Percentiles rank a stretch among this genome's conserved stretches.
Evolutionary conservation across 768 basidiomycete species (phyloP).

Genomic region (Panus rudis): DNA sequence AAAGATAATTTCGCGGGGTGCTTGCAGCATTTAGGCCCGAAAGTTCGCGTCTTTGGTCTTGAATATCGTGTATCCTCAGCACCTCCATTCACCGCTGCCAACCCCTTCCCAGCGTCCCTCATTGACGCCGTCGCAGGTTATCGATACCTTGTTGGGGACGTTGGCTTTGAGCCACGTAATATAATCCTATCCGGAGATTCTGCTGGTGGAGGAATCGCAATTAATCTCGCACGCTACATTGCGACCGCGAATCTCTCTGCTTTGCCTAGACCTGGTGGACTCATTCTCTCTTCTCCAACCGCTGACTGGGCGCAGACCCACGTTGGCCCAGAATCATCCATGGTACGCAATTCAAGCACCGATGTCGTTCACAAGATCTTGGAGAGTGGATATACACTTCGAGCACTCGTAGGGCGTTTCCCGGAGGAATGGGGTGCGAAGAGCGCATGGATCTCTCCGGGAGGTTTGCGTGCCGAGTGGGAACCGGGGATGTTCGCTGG

Average conservation of each 20-base stretch:
- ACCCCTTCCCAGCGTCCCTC: slow-evolving; percentile 48
- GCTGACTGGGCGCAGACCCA: slow-evolving; percentile 14
- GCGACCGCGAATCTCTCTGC: slow-evolving; percentile 13
- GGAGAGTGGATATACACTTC: slow-evolving; percentile 6
- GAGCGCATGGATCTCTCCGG: slow-evolving; percentile 17
- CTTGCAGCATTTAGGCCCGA: neutral
- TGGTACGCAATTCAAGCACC: neutral
- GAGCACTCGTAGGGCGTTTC: slow-evolving; percentile 10
- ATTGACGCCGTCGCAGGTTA: slow-evolving; percentile 47
- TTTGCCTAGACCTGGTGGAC: slow-evolving; percentile 20
- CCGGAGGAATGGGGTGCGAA: neutral
- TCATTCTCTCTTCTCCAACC: slow-evolving; percentile 30
- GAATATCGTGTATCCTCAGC: slow-evolving; percentile 40
- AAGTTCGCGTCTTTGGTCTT: slow-evolving; percentile 27
- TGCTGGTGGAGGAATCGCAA: slow-evolving; percentile 44
- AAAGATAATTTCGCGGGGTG: neutral
- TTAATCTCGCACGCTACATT: slow-evolving; percentile 34
- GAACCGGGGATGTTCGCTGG: too few species aligned
- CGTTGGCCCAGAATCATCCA: neutral
- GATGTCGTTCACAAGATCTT: slow-evolving; percentile 9
- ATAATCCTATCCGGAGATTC: slow-evolving; percentile 49
- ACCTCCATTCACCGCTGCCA: slow-evolving; percentile 21
- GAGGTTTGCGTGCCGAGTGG: slow-evolving; percentile 1
- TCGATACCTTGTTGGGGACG: slow-evolving; percentile 35
- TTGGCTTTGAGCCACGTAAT: slow-evolving; percentile 35